These are phyloP conservation scores for Chaetomiaceae sp. DNA, from an alignment of 2,329 filamentous ascomycete species.

Conservation along the genomic window DNA sequence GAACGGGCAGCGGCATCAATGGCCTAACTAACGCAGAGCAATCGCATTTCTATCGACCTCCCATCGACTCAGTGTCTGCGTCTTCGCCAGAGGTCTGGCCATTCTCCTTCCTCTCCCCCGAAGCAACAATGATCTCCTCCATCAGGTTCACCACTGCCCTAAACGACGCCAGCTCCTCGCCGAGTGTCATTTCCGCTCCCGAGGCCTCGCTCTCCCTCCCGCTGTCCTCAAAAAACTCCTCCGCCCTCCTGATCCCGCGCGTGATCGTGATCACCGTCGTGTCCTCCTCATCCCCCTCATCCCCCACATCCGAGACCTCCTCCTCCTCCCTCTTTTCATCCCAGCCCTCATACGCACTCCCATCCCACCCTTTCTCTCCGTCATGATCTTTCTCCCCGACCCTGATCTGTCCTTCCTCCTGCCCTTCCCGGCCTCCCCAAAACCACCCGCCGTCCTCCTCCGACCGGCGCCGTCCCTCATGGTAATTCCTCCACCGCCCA, in stretches of 20 bases:
- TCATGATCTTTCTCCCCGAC: neutral
- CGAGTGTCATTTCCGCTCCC: conserved; percentile 4
- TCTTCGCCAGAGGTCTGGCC: no score
- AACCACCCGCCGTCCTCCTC: neutral
- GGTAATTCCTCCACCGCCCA: no score
- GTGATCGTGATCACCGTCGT: neutral
- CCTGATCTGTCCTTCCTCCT: neutral
- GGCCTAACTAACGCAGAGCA: no score
- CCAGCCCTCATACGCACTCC: no score
- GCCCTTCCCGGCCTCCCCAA: neutral
- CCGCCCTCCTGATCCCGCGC: no score
- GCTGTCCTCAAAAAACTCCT: neutral
- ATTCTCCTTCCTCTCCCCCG: conserved; percentile 8
- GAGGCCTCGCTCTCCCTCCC: neutral
- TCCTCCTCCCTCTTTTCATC: neutral
- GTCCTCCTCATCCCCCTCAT: neutral
- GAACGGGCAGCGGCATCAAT: no score
- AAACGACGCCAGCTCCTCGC: conserved; percentile 21
- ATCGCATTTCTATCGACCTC: no score
- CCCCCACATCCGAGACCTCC: neutral
- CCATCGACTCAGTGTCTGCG: no score
- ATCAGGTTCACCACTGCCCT: conserved; percentile 18
- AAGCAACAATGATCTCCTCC: conserved; percentile 19
- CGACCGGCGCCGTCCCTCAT: no score
- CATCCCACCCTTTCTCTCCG: no score